Evolutionary conservation across 768 basidiomycete species (phyloP).

Genomic region (Lenzites betulinus): DNA sequence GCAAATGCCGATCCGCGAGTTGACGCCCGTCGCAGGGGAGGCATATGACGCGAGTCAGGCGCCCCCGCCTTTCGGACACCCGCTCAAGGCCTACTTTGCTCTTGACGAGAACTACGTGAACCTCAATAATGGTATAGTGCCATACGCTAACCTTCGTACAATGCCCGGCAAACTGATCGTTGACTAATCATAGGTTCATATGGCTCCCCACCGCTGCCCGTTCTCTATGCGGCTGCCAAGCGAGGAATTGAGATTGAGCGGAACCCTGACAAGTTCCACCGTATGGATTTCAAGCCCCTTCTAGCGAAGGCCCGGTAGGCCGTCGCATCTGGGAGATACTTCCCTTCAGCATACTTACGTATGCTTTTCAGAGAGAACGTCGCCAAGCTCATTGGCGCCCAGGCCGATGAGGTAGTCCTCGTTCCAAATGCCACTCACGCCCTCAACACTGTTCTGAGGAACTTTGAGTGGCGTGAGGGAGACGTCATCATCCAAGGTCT

Average conservation of each 20-base stretch:
- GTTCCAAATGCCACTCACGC: conserved; percentile 66
- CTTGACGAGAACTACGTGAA: conserved; percentile 63
- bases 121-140: conserved; percentile 59
- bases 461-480: conserved; percentile 65
- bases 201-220: conserved; percentile 25
- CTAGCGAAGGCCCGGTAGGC: conserved; percentile 19
- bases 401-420: conserved; percentile 58
- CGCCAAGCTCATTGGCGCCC: conserved; percentile 51
- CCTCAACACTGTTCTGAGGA: conserved; percentile 65
- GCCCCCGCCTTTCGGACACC: conserved; percentile 58
- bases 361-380: conserved; percentile 44
- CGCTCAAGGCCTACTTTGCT: conserved; percentile 52
- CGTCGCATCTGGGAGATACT: background rate
- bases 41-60: conserved; percentile 24
- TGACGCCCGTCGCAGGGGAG: conserved; percentile 8
- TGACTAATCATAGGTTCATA: conserved; percentile 19
- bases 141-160: no score
- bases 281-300: conserved; percentile 10
- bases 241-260: conserved; percentile 17
- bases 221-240: conserved; percentile 9
- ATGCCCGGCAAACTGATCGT: background rate
- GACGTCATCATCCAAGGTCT: conserved; percentile 58
- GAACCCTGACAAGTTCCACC: conserved; percentile 26
- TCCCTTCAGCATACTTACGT: background rate
- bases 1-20: background rate